Conservation (phyloP, 2,329 filamentous ascomycete genomes). For the Verticillium nonalfalfae region DNA sequence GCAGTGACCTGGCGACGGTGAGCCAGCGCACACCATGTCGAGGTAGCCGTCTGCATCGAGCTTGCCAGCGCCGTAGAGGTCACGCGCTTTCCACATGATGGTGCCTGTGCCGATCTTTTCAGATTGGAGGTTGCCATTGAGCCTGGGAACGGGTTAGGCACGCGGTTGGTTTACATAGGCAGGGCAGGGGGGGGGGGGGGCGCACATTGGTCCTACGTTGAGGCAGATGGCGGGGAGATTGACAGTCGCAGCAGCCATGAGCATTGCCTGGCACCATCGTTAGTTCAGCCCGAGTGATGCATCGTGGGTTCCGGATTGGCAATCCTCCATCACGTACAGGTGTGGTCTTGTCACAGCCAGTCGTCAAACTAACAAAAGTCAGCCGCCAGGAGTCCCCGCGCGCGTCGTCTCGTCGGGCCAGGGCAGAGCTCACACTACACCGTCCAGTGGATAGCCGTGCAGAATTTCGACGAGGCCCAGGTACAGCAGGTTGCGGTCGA, state of each 20-base stretch:
- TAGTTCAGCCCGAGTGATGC: not conserved
- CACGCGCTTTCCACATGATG: slow-evolving; percentile 41
- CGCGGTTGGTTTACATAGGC: too few species aligned
- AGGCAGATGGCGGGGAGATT: slow-evolving; percentile 44
- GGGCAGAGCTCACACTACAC: slow-evolving; percentile 27
- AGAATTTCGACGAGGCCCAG: slow-evolving; percentile 40
- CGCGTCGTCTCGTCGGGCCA: not conserved
- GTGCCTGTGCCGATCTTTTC: slow-evolving; percentile 36
- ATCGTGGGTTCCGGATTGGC: not conserved
- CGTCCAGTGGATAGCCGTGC: slow-evolving; percentile 40
- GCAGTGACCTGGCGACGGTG: slow-evolving; percentile 40
- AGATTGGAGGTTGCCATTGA: slow-evolving; percentile 37
- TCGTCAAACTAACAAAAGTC: slow-evolving; percentile 24
- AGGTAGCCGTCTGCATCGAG: slow-evolving; percentile 35
- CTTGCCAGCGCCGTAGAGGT: slow-evolving; percentile 38
- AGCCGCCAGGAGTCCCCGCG: not conserved
- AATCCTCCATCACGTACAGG: slow-evolving; percentile 21
- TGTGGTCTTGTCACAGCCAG: slow-evolving; percentile 47
- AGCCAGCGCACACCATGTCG: slow-evolving; percentile 33
- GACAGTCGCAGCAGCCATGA: slow-evolving; percentile 46
- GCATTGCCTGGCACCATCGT: not conserved
- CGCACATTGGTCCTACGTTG: slow-evolving; percentile 31
- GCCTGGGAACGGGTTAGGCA: not conserved
- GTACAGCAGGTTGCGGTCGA: slow-evolving; percentile 43
- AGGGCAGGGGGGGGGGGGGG: not conserved